Evolutionary conservation across 2,329 filamentous ascomycete species (phyloP), one percentile per base, ranked within the genome.

Genomic region (Sporothrix luriei): DNA sequence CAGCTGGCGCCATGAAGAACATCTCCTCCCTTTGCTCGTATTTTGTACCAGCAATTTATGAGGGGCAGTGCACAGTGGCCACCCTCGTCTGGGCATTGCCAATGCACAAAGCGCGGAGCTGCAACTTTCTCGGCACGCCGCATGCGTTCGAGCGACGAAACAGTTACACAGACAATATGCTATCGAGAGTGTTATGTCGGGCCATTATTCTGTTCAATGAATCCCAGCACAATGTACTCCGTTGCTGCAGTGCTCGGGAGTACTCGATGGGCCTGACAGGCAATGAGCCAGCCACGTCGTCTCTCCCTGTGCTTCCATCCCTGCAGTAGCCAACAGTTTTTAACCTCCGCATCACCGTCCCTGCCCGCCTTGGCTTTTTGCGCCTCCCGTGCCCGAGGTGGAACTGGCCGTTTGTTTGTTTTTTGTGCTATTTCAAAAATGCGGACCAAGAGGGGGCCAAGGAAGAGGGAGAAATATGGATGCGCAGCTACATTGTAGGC

Each of bases 271-370:
- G 55, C 4, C n/a, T 33, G 21, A 40, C 14, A 16, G 38, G 1
- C 21, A 16, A 13, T 46, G n/a, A 33, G 33, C 33, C 33, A 33
- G 33, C 33, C 33, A 33, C n/a, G 46, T 46, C 57, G 33, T 33
- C n/a, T 62, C 57, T 62, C 57, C 57, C 21, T 62, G 40, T 43
- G 21, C 57, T 26, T 62, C 38, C 57, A 62, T 62, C 38, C 57
- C 38, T 62, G 57, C 33, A 21, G 21, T 26, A 13, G 57, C 38
- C 57, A 62, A 10, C 57, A 62, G 46, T 46, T 38, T 26, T 46
- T 13, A 21, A 38, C 57, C 13, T 62, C 38, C n/a, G 21, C 55
- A 16, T 46, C 40, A n/a, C n/a, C n/a, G n/a, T 2, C 21, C 21
- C 13, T 16, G 54, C 26, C 57, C 26, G 40, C 38, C 57, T 62